Percentiles rank a stretch among this genome's conserved stretches.
Evolutionary conservation across 1,284 basidiomycete species (phyloP).

Genomic region (Phellinidium pouzarii): DNA sequence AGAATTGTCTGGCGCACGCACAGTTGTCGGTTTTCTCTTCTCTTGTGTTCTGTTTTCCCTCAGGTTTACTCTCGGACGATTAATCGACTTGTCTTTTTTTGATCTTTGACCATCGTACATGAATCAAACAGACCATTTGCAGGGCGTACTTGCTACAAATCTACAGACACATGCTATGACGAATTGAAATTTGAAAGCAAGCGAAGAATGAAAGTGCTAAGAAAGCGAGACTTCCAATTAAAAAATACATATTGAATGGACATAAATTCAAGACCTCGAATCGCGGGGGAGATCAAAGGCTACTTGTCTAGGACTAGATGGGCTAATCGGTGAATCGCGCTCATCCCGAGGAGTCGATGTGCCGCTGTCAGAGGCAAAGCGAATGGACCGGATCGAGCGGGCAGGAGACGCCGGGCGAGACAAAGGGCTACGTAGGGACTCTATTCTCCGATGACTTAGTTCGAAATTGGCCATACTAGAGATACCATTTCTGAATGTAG

Average conservation of each 20-base stretch:
- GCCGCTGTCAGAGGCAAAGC: conserved; percentile 19
- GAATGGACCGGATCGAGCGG: conserved; percentile 20
- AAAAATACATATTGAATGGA: background rate
- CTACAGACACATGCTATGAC: background rate
- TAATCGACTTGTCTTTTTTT: conserved; percentile 14
- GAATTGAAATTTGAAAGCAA: no score
- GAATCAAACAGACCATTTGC: background rate
- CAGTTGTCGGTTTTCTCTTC: conserved; percentile 17
- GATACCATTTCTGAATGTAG: background rate
- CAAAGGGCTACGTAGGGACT: conserved; percentile 13
- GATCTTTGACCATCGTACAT: background rate
- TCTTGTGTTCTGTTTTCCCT: conserved; percentile 18
- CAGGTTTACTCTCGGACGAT: conserved; percentile 1
- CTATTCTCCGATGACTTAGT: conserved; percentile 12
- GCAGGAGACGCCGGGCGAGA: conserved; percentile 20
- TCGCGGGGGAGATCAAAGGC: conserved; percentile 17
- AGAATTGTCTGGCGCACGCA: conserved; percentile 26
- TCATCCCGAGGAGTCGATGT: conserved; percentile 6
- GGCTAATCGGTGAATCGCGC: conserved; percentile 4
- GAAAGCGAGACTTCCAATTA: background rate
- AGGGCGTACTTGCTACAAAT: conserved; percentile 1
- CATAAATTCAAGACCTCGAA: conserved; percentile 1
- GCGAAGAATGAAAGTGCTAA: no score
- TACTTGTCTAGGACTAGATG: conserved; percentile 9
- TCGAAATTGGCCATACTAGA: background rate